Evolutionary conservation across 2,329 filamentous ascomycete species (phyloP).

Genomic region (Pyrenochaeta sp.): DNA sequence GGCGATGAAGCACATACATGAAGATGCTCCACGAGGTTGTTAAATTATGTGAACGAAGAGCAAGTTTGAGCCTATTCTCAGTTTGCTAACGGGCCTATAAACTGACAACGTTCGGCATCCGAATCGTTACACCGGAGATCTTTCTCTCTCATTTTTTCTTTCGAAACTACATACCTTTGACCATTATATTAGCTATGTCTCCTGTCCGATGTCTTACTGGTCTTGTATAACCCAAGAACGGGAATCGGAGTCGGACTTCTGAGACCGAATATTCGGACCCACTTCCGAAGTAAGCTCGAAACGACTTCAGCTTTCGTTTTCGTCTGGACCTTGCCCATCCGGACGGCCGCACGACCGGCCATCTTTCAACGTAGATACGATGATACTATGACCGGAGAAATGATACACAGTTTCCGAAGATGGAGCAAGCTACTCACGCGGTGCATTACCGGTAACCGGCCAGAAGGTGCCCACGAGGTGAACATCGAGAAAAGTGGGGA

Average conservation of each 20-base stretch:
- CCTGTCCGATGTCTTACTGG: not conserved
- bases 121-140: too few species aligned
- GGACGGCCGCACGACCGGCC: not conserved
- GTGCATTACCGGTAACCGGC: conserved; percentile 13
- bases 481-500: conserved; percentile 18
- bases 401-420: conserved; percentile 5
- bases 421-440: conserved; percentile 9
- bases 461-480: not conserved
- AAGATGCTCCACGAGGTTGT: too few species aligned
- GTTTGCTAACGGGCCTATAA: too few species aligned
- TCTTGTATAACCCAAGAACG: not conserved
- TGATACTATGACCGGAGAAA: not conserved
- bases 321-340: conserved; percentile 7
- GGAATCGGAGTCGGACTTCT: not conserved
- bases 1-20: too few species aligned
- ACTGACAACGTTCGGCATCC: too few species aligned
- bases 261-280: not conserved
- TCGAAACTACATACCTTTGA: too few species aligned
- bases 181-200: too few species aligned
- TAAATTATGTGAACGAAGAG: too few species aligned
- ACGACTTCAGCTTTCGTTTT: not conserved
- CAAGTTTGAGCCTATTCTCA: too few species aligned
- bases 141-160: too few species aligned
- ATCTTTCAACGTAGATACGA: not conserved
- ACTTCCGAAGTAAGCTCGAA: not conserved